Evolutionary conservation across 495 filamentous ascomycete genomes (phyloP).

Genomic region (Cairneyella variabilis): DNA sequence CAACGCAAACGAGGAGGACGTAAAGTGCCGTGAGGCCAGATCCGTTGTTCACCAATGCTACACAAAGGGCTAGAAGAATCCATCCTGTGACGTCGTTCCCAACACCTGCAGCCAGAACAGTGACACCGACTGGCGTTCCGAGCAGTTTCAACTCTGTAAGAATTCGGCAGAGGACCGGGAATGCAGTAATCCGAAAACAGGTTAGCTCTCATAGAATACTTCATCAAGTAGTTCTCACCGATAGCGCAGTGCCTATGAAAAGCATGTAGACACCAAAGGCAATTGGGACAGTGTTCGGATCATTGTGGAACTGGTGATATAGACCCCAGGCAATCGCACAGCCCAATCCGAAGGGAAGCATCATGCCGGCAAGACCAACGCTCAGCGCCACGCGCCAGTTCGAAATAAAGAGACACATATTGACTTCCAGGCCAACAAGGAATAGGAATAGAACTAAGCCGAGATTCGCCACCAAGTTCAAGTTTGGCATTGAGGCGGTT

Average conservation of each 20-base stretch:
- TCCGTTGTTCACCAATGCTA: constrained; percentile 87
- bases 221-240: constrained; percentile 5
- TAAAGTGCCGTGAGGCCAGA: constrained; percentile 83
- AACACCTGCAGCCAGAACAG: constrained; percentile 88
- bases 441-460: constrained; percentile 91
- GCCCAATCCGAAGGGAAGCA: constrained; percentile 67
- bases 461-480: constrained; percentile 77
- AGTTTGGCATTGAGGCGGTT: constrained; percentile 59
- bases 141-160: constrained; percentile 90
- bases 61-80: constrained; percentile 91
- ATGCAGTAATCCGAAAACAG: constrained; percentile 71
- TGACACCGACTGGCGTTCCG: constrained; percentile 78
- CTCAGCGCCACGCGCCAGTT: constrained; percentile 85
- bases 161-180: constrained; percentile 93
- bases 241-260: constrained; percentile 92
- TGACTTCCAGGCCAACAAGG: constrained; percentile 87
- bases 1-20: constrained; percentile 73
- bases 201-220: not conserved
- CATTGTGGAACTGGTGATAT: constrained; percentile 71
- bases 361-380: constrained; percentile 84
- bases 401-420: constrained; percentile 74
- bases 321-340: constrained; percentile 82
- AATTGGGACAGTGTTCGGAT: constrained; percentile 58
- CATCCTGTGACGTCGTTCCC: constrained; percentile 92
- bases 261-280: constrained; percentile 80